phyloP scores from a whole-genome alignment of 2,329 filamentous ascomycete species.

The Botrytis elliptica region DNA sequence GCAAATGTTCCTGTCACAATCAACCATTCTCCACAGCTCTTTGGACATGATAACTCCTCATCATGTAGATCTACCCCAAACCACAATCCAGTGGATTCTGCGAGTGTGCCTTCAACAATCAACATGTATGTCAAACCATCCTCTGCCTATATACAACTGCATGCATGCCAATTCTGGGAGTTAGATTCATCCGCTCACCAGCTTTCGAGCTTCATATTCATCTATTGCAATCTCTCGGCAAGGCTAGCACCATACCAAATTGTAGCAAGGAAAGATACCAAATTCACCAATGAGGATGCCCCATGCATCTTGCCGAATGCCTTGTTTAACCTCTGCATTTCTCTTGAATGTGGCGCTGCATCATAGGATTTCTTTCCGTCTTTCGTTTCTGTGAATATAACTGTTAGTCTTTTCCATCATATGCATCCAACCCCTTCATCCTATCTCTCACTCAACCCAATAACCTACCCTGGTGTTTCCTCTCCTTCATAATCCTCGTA shows the following conservation, averaged over 20 bases:
- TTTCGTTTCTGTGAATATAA: slow-evolving; percentile 61
- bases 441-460: neutral
- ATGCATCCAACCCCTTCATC: neutral
- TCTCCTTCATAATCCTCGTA: slow-evolving; percentile 68
- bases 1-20: neutral
- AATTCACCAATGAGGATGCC: slow-evolving; percentile 74
- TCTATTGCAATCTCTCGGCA: slow-evolving; percentile 34
- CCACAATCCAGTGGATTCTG: neutral
- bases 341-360: slow-evolving; percentile 72
- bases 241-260: slow-evolving; percentile 78
- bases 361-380: slow-evolving; percentile 90
- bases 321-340: slow-evolving; percentile 80
- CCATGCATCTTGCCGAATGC: slow-evolving; percentile 79
- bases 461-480: slow-evolving; percentile 74
- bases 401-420: neutral
- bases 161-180: neutral
- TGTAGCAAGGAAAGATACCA: slow-evolving; percentile 66
- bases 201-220: neutral
- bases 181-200: neutral
- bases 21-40: neutral
- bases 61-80: neutral
- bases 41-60: neutral
- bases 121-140: neutral
- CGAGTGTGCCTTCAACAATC: neutral
- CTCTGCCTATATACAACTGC: neutral